phyloP scores from a whole-genome alignment of 176 grass and related monocot genomes.

The Juncus effusus region DNA sequence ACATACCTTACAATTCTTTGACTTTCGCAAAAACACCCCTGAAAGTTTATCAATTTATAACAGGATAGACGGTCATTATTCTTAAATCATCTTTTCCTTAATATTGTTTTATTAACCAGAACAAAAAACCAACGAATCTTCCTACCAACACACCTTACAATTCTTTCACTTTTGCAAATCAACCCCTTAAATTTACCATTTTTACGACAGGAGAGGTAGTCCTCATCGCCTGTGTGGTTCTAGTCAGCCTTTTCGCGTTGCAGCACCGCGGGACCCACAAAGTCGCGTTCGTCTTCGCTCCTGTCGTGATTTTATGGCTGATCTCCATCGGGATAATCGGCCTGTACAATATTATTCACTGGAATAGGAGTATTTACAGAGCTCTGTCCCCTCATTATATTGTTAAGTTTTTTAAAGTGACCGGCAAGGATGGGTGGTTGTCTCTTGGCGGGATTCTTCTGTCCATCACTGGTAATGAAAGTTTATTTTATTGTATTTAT shows the following conservation, averaged over 20 bases:
- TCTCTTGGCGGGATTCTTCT: constrained; percentile 94
- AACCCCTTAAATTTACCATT: background rate
- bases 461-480: constrained; percentile 71
- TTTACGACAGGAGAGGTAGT: constrained; percentile 65
- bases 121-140: too few species aligned
- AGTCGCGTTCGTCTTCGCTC: constrained; percentile 90
- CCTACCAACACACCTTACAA: too few species aligned
- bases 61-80: too few species aligned
- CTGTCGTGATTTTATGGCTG: constrained; percentile 81
- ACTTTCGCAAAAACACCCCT: too few species aligned
- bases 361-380: constrained; percentile 74
- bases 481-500: background rate
- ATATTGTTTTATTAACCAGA: too few species aligned
- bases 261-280: constrained; percentile 93
- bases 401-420: constrained; percentile 63
- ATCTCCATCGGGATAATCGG: constrained; percentile 67
- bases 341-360: constrained; percentile 76
- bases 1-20: too few species aligned
- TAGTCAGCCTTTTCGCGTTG: constrained; percentile 92
- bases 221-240: constrained; percentile 78
- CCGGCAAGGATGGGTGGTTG: constrained; percentile 93
- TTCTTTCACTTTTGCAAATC: background rate
- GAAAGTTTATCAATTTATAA: too few species aligned
- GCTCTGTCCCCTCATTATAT: constrained; percentile 86
- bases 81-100: too few species aligned